Evolutionary conservation across 225 moss, liverwort and hornwort species (phyloP), one percentile per base, ranked within the genome.

Genomic region (Antitrichia curtipendula): DNA sequence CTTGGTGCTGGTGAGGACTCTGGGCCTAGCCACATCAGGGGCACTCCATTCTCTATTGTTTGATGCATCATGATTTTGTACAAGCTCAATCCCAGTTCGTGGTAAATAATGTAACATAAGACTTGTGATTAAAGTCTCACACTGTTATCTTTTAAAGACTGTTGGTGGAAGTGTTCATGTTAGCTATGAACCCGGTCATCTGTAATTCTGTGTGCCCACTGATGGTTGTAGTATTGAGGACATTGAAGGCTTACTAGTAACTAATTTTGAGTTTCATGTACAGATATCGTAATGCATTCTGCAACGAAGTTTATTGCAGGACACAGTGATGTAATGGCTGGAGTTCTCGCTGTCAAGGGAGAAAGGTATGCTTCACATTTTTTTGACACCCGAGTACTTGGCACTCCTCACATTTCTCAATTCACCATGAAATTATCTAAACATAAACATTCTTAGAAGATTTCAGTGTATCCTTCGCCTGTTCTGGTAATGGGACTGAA

Each of bases 281-380:
- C 93, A 94, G 94, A 97, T 88, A 97, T 97, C 40, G 96, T 97
- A 80, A 95, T 97, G 95, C 95, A 96, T 84, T 97, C 97, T 88
- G 97, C 96, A 27, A 97, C 97, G 59, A 97, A 97, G 91, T 97
- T 98, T 64, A 96, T 98, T 75, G 88, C 96, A 78, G 98, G 98
- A 70, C 98, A 98, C 87, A 96, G 98, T 85, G 98, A 98, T 91
- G 95, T 98, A 58, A 96, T 96, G 96, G 98, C 96, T 88, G 96
- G 98, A 72, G 95, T 98, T 83, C 95, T 98, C 53, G 96, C 96
- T 86, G 93, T 98, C 56, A 96, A 98, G 81, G 96, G 94, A 84
- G 95, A 94, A 79, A 95, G 96, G 95, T 96, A 87, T 85, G 84
- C 59, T n/a, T 38, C 38, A 32, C 61, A 47, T 84, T 28, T 86